Evolutionary conservation across 768 basidiomycete species (phyloP).

Genomic region (Leccinellum rugosiceps): DNA sequence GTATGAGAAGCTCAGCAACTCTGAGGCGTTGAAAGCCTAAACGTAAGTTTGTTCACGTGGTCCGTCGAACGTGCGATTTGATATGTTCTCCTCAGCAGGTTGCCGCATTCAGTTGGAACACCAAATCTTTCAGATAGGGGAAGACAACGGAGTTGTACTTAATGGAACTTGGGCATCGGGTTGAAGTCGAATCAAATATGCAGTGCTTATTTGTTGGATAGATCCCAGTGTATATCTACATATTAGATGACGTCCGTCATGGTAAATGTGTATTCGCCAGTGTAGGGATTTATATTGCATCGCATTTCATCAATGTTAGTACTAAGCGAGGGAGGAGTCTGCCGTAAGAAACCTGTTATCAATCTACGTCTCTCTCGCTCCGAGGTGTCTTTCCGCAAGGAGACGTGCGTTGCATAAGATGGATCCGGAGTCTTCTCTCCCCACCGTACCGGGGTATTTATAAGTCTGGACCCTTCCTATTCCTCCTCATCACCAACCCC

Average conservation of each 20-base stretch:
- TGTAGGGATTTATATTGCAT: too few species aligned
- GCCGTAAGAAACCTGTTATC: not conserved
- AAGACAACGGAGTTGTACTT: not conserved
- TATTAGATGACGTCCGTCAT: not conserved
- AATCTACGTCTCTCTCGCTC: not conserved
- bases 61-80: not conserved
- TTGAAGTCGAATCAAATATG: not conserved
- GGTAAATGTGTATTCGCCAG: not conserved
- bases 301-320: too few species aligned
- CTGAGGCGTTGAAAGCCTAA: constrained; percentile 5
- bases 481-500: not conserved
- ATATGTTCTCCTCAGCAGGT: not conserved
- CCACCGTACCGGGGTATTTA: not conserved
- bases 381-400: not conserved
- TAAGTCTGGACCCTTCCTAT: not conserved
- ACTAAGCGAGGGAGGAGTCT: not conserved
- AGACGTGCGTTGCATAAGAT: not conserved
- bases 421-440: not conserved
- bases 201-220: not conserved
- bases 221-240: not conserved
- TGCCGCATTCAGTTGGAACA: not conserved
- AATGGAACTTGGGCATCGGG: not conserved
- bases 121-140: constrained; percentile 3
- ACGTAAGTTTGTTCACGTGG: not conserved
- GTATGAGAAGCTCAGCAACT: constrained; percentile 7